phyloP scores from a whole-genome alignment of 2,329 filamentous ascomycete species.

The Akanthomyces muscarius region DNA sequence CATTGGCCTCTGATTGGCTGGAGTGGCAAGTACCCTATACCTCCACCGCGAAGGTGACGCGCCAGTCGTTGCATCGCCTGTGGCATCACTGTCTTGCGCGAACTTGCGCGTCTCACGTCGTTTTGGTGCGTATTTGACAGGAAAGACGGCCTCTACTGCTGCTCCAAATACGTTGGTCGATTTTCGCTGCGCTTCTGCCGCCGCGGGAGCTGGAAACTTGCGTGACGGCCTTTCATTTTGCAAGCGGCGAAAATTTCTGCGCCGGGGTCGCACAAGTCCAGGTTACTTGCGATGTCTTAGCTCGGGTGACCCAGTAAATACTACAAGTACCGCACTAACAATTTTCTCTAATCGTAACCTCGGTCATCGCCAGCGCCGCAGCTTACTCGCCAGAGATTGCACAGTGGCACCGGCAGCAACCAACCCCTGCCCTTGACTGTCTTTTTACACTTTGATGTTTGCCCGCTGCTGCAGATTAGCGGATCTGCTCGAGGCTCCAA shows the following conservation, averaged over 20 bases:
- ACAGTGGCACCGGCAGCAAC: not conserved
- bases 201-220: not conserved
- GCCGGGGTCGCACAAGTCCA: slow-evolving; percentile 28
- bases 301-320: not conserved
- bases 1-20: slow-evolving; percentile 8
- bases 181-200: not conserved
- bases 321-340: slow-evolving; percentile 36
- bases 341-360: slow-evolving; percentile 25
- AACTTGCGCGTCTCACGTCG: slow-evolving; percentile 9
- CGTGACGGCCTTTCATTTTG: no score
- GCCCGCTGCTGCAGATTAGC: not conserved
- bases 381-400: not conserved
- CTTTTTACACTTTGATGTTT: not conserved
- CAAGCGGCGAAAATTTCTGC: slow-evolving; percentile 29
- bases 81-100: slow-evolving; percentile 1
- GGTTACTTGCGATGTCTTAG: slow-evolving; percentile 4
- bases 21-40: slow-evolving; percentile 13
- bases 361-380: not conserved
- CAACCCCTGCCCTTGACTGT: not conserved
- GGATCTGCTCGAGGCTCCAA: not conserved
- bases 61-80: slow-evolving; percentile 7
- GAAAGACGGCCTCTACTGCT: not conserved
- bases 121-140: not conserved
- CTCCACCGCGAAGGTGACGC: slow-evolving; percentile 11
- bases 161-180: not conserved